A percentile compares a stretch with the other conserved stretches of the same genome.
phyloP scores from a whole-genome alignment of 106 monocot species.

The Acorus calamus region DNA sequence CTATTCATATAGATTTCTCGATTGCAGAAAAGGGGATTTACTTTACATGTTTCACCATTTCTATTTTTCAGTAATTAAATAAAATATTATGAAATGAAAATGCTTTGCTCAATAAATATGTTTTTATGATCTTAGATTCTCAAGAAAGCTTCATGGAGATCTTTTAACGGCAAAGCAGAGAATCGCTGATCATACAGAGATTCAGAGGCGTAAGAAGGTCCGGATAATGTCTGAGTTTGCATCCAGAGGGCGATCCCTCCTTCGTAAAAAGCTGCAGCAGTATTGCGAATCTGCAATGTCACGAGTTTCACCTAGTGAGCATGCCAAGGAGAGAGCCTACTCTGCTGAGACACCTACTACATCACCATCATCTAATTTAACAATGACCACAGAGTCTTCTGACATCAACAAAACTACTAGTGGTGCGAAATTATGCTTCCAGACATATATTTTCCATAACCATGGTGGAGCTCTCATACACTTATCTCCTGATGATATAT shows the following conservation, averaged over 20 bases:
- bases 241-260: constrained; percentile 33
- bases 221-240: constrained; percentile 39
- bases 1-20: too few relatives aligned
- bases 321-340: not conserved
- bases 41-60: too few relatives aligned
- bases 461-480: not conserved
- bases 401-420: constrained; percentile 1
- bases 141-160: constrained; percentile 31
- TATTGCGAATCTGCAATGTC: constrained; percentile 25
- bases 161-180: constrained; percentile 39
- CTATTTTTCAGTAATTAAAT: too few relatives aligned
- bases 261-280: constrained; percentile 48
- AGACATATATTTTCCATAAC: not conserved
- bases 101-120: too few relatives aligned
- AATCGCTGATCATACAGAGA: constrained; percentile 21
- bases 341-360: constrained; percentile 5
- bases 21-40: too few relatives aligned
- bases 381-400: not conserved
- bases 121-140: constrained; percentile 24
- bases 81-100: too few relatives aligned
- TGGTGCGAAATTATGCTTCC: constrained; percentile 1
- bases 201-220: constrained; percentile 32
- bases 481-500: not conserved
- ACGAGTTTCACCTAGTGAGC: not conserved
- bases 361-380: not conserved